Evolutionary conservation across 345 rosid genomes (phyloP).

Genomic region (Litchi chinensis): DNA sequence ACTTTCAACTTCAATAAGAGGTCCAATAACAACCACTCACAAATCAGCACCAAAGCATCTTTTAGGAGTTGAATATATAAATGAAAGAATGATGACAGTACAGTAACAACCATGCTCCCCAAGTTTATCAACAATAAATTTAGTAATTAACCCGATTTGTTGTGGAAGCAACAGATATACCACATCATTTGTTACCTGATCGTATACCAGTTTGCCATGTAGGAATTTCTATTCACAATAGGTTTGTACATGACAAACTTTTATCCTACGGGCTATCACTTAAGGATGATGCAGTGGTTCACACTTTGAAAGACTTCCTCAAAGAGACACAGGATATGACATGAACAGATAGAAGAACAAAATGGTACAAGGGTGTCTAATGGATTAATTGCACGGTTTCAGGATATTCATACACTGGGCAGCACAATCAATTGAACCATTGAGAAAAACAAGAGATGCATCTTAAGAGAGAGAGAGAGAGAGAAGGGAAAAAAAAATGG

Average conservation of each 20-base stretch:
- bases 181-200: too few relatives aligned
- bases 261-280: too few relatives aligned
- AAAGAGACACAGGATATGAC: neutral
- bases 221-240: neutral
- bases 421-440: slow-evolving; percentile 17
- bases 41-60: neutral
- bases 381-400: neutral
- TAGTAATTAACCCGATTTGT: neutral
- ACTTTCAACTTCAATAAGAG: neutral
- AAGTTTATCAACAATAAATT: neutral
- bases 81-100: neutral
- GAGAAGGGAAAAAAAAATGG: neutral
- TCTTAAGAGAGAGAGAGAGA: too few relatives aligned
- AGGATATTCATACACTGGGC: slow-evolving; percentile 1
- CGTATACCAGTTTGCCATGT: neutral
- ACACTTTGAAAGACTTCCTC: neutral
- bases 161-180: neutral
- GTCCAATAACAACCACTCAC: neutral
- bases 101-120: neutral
- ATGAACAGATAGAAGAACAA: neutral
- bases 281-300: neutral
- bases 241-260: neutral
- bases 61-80: neutral
- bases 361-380: neutral
- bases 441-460: slow-evolving; percentile 4